phyloP scores from a whole-genome alignment of 768 basidiomycete genomes.

The Pleurotus ostreatus region DNA sequence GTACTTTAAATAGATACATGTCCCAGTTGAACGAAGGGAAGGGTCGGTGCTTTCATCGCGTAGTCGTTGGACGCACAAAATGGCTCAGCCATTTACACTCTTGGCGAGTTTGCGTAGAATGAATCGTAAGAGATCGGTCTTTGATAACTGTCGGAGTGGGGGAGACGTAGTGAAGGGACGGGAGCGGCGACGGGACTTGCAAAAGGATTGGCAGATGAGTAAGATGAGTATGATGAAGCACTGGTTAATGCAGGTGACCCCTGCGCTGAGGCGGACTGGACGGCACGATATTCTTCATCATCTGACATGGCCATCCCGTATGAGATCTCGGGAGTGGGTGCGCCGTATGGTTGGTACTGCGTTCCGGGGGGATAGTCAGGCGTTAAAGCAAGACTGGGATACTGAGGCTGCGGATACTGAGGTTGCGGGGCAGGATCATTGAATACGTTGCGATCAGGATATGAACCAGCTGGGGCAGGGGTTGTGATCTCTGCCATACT shows the following conservation, averaged over 20 bases:
- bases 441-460: slow-evolving; percentile 12
- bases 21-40: too few relatives aligned
- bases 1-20: too few relatives aligned
- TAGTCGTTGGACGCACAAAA: too few relatives aligned
- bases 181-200: background rate
- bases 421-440: background rate
- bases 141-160: background rate
- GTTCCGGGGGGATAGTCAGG: background rate
- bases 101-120: background rate
- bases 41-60: too few relatives aligned
- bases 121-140: slow-evolving; percentile 5
- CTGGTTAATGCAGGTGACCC: background rate
- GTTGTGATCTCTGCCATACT: slow-evolving; percentile 6
- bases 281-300: background rate
- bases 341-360: background rate
- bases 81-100: background rate
- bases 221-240: background rate
- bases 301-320: slow-evolving; percentile 8
- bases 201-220: background rate
- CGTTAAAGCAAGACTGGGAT: background rate
- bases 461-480: slow-evolving; percentile 7
- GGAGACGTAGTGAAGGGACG: background rate
- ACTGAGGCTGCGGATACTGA: background rate
- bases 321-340: slow-evolving; percentile 1
- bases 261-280: too few relatives aligned